Percentiles rank a stretch among this genome's conserved stretches.
These are phyloP conservation scores for Hirschfeldia incana DNA, from an alignment of 345 rosid genomes.

Conservation along the genomic window DNA sequence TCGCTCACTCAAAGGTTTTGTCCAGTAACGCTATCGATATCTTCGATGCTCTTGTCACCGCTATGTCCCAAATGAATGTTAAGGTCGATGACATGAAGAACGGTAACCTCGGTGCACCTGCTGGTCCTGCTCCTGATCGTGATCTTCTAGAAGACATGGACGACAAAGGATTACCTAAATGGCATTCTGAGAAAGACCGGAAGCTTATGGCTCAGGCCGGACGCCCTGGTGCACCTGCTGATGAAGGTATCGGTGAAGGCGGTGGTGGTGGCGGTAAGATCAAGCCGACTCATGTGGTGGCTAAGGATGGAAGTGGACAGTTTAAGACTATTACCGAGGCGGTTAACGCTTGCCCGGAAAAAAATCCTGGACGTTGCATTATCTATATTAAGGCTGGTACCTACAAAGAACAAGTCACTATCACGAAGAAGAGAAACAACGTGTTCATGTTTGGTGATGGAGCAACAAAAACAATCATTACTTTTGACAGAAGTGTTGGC, in stretches of 20 bases:
- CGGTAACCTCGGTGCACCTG: neutral
- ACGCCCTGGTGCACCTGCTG: conserved; percentile 29
- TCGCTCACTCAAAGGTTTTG: conserved; percentile 39
- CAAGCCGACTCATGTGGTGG: conserved; percentile 63
- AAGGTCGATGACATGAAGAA: conserved; percentile 30
- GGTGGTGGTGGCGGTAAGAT: conserved; percentile 34
- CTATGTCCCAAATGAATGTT: conserved; percentile 31
- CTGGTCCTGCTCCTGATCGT: conserved; percentile 31
- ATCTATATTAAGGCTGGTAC: conserved; percentile 66
- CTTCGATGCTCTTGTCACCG: conserved; percentile 36
- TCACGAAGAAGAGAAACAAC: conserved; percentile 51
- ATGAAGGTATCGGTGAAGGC: conserved; percentile 32
- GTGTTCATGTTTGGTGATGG: conserved; percentile 77
- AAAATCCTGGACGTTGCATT: conserved; percentile 48
- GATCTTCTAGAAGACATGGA: conserved; percentile 39
- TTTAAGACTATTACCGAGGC: conserved; percentile 58
- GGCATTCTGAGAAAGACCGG: conserved; percentile 60
- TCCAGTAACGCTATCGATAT: conserved; percentile 60
- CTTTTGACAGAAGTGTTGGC: conserved; percentile 45
- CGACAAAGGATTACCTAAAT: conserved; percentile 46
- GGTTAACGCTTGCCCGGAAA: conserved; percentile 41
- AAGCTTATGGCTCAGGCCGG: conserved; percentile 51
- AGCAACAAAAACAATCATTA: conserved; percentile 56
- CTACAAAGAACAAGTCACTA: conserved; percentile 46
- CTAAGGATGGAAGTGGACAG: conserved; percentile 76